Conservation (phyloP, 495 filamentous ascomycete species). For the Aspergillus conjunctus region DNA sequence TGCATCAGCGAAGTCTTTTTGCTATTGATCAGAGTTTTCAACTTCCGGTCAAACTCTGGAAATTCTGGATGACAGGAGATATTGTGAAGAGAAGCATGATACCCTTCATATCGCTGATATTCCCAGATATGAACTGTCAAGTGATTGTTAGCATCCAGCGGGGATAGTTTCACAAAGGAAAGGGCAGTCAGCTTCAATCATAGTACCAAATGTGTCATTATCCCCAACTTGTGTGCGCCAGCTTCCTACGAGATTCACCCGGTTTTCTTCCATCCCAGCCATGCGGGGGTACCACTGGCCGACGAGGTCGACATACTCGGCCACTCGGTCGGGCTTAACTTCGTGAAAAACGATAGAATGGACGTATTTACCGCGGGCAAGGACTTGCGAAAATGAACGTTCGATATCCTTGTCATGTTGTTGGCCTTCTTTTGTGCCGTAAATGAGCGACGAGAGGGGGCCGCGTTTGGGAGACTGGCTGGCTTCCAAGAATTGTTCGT, state of each 20-base stretch:
- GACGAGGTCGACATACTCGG: conserved; percentile 92
- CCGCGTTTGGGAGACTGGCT: conserved; percentile 48
- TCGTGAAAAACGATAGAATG: conserved; percentile 97
- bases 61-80: conserved; percentile 81
- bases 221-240: conserved; percentile 99
- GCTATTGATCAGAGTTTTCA: conserved; percentile 75
- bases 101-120: conserved; percentile 95
- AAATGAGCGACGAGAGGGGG: conserved; percentile 72
- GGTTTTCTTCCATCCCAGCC: conserved; percentile 78
- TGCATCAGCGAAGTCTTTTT: conserved; percentile 96
- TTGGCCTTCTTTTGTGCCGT: conserved; percentile 91
- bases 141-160: conserved; percentile 11
- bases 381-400: conserved; percentile 87
- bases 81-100: conserved; percentile 85
- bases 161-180: neutral
- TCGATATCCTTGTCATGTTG: conserved; percentile 94
- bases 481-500: conserved; percentile 51
- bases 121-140: conserved; percentile 92
- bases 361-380: conserved; percentile 96
- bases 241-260: conserved; percentile 94
- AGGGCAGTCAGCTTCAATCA: neutral
- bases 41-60: conserved; percentile 75
- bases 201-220: conserved; percentile 90
- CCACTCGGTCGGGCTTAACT: conserved; percentile 92
- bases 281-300: conserved; percentile 89